Evolutionary conservation across 768 basidiomycete genomes (phyloP).

Genomic region (Lactarius sp.): DNA sequence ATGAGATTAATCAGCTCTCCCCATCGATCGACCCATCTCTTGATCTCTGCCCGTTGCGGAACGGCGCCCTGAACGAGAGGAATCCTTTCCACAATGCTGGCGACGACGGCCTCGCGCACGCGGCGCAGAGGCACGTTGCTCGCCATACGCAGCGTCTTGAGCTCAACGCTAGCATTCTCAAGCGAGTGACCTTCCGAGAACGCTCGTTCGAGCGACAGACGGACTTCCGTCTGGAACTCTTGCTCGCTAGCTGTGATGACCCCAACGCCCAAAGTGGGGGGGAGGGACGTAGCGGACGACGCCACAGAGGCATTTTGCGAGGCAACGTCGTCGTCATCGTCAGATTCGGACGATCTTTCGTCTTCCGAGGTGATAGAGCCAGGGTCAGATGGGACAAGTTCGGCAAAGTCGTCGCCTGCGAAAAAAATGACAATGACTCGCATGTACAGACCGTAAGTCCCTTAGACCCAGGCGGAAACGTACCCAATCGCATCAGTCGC

Average conservation of each 20-base stretch:
- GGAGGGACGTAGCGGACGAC: constrained; percentile 46
- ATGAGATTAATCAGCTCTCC: constrained; percentile 76
- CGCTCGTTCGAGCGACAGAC: constrained; percentile 85
- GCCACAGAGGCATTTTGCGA: constrained; percentile 38
- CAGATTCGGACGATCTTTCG: constrained; percentile 41
- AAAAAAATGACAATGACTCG: neutral
- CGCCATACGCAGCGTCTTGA: constrained; percentile 96
- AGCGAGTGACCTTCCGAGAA: constrained; percentile 89
- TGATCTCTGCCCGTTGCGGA: constrained; percentile 62
- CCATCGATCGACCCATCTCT: constrained; percentile 66
- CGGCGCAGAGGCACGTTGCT: constrained; percentile 85
- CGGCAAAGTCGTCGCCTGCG: constrained; percentile 57
- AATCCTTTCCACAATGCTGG: constrained; percentile 74
- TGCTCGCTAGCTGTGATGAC: constrained; percentile 34
- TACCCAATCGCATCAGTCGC: constrained; percentile 73
- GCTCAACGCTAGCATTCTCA: constrained; percentile 89
- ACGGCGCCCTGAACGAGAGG: constrained; percentile 50
- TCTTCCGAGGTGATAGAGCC: constrained; percentile 50
- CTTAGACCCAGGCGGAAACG: neutral
- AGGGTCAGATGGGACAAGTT: constrained; percentile 56
- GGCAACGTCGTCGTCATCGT: constrained; percentile 34
- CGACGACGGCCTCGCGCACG: constrained; percentile 84
- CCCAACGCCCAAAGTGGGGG: constrained; percentile 38
- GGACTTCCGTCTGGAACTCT: constrained; percentile 74
- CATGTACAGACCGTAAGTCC: neutral